These are phyloP conservation scores for Solanum acaule DNA, from an alignment of 257 asterid genomes.

Conservation along the genomic window DNA sequence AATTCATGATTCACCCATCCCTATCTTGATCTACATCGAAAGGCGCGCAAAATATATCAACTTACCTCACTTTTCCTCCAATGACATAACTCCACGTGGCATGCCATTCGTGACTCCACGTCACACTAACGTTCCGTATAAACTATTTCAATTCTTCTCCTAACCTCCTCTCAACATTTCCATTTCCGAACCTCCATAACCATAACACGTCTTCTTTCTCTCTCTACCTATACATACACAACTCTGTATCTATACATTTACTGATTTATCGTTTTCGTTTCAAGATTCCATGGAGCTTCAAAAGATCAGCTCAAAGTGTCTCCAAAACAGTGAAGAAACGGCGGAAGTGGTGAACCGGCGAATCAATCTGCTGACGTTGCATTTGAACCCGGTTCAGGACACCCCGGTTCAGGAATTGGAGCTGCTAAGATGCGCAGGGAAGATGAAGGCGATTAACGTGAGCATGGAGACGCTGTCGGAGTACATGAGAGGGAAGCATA, in stretches of 20 bases:
- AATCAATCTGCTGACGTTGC: constrained; percentile 39
- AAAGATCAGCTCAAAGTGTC: background rate
- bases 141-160: constrained; percentile 1
- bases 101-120: background rate
- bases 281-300: constrained; percentile 22
- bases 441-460: constrained; percentile 41
- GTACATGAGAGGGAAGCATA: constrained; percentile 75
- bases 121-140: constrained; percentile 24
- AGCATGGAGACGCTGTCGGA: constrained; percentile 31
- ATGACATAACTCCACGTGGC: constrained; percentile 14
- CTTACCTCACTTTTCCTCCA: constrained; percentile 6
- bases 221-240: background rate
- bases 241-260: background rate
- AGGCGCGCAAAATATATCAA: constrained; percentile 36
- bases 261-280: background rate
- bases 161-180: background rate
- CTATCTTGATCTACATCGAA: constrained; percentile 9
- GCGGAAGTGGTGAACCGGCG: constrained; percentile 33
- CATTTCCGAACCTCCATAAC: background rate
- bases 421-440: constrained; percentile 41
- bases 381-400: constrained; percentile 25
- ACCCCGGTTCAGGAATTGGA: constrained; percentile 4
- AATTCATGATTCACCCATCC: background rate
- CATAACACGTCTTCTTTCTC: background rate
- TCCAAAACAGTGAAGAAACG: constrained; percentile 7